Conservation (phyloP, 2,329 filamentous ascomycete species). For the Ilyonectria robusta region DNA sequence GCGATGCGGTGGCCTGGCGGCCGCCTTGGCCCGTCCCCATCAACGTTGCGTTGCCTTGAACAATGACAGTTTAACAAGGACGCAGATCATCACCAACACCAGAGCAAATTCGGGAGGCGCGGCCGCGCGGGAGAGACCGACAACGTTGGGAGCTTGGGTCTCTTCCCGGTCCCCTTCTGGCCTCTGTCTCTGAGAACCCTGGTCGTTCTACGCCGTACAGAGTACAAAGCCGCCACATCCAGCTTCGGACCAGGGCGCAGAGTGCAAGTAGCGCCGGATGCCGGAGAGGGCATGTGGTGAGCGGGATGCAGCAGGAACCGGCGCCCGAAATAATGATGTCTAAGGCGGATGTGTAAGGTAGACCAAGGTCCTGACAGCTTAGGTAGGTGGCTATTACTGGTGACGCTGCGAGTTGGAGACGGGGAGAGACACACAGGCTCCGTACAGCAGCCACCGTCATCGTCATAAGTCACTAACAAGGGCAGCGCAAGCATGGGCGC, state of each 20-base stretch:
- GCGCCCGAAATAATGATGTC: background rate
- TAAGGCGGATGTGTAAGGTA: background rate
- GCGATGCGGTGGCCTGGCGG: background rate
- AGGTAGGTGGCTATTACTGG: background rate
- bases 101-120: conserved; percentile 2
- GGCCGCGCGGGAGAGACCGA: conserved; percentile 12
- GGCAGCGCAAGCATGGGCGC: background rate
- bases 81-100: conserved; percentile 11
- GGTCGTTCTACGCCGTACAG: background rate
- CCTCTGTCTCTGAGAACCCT: background rate
- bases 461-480: conserved; percentile 1
- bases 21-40: background rate
- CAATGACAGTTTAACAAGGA: background rate
- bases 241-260: conserved; percentile 7
- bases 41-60: background rate
- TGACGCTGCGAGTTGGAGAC: background rate
- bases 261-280: conserved; percentile 21
- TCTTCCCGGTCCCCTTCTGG: conserved; percentile 5
- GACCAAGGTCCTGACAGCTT: background rate
- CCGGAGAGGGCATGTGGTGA: background rate
- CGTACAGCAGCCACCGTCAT: background rate
- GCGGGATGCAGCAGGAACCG: conserved; percentile 8
- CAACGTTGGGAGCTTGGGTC: conserved; percentile 20
- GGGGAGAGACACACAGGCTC: background rate
- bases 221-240: conserved; percentile 7